phyloP scores from a whole-genome alignment of 805 yeast species.

The Candida sakaeoensis region DNA sequence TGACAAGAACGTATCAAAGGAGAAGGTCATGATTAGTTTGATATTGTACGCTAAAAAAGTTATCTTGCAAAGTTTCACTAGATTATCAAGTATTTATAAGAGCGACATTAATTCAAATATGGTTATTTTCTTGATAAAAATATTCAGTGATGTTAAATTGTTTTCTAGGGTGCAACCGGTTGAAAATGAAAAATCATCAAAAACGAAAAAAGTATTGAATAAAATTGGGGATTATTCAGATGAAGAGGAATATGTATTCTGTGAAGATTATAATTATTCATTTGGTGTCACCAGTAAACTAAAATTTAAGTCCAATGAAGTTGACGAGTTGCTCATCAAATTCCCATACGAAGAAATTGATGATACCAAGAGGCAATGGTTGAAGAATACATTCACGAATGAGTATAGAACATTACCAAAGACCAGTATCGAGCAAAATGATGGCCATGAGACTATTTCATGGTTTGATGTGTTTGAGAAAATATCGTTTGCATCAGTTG shows the following conservation, averaged over 20 bases:
- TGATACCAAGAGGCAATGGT: constrained; percentile 1
- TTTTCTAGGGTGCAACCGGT: constrained; percentile 19
- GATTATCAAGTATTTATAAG: constrained; percentile 28
- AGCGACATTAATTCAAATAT: constrained; percentile 40
- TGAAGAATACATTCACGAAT: constrained; percentile 8
- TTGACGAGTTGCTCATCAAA: constrained; percentile 36
- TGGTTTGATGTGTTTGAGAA: constrained; percentile 35
- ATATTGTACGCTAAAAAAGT: constrained; percentile 35
- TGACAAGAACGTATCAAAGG: constrained; percentile 19
- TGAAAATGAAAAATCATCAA: constrained; percentile 15
- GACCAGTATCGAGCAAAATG: constrained; percentile 24
- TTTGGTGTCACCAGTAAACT: constrained; percentile 56
- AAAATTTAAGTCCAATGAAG: constrained; percentile 16
- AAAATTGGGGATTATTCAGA: constrained; percentile 23
- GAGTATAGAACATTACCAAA: constrained; percentile 11
- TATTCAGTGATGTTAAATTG: constrained; percentile 34
- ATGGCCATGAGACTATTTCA: constrained; percentile 9
- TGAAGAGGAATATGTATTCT: constrained; percentile 26
- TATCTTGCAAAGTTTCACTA: constrained; percentile 32
- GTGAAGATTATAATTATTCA: constrained; percentile 46
- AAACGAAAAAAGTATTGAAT: constrained; percentile 13
- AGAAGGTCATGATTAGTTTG: constrained; percentile 27
- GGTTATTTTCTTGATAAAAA: constrained; percentile 35
- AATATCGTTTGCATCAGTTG: constrained; percentile 17
- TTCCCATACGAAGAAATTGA: constrained; percentile 10